phyloP scores from a whole-genome alignment of 2,329 filamentous ascomycete species.

The Thelonectria discophora region DNA sequence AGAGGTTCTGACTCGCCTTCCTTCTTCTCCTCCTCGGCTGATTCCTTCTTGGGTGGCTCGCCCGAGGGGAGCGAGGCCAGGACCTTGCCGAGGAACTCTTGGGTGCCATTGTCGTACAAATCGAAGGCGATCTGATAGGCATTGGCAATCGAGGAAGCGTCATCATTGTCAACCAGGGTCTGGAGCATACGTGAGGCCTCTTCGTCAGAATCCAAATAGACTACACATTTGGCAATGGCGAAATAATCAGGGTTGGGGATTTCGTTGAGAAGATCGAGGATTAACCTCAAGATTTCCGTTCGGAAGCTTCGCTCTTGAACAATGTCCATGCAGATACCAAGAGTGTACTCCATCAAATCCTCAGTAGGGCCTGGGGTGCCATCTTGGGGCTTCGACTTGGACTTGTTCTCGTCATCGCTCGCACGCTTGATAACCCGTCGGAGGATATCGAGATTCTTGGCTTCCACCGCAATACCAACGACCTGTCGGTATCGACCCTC shows the following conservation, averaged over 20 bases:
- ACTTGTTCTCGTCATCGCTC: slow-evolving; percentile 82
- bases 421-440: slow-evolving; percentile 87
- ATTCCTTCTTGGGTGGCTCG: slow-evolving; percentile 52
- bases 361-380: slow-evolving; percentile 72
- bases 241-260: slow-evolving; percentile 96
- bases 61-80: slow-evolving; percentile 77
- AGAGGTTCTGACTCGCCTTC: slow-evolving; percentile 59
- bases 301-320: slow-evolving; percentile 92
- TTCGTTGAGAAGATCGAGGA: slow-evolving; percentile 93
- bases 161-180: slow-evolving; percentile 81
- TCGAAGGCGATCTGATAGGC: slow-evolving; percentile 99
- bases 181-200: slow-evolving; percentile 88
- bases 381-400: slow-evolving; percentile 64
- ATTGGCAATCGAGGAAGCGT: slow-evolving; percentile 80
- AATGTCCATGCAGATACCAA: slow-evolving; percentile 97
- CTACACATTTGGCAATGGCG: slow-evolving; percentile 96
- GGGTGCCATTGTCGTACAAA: slow-evolving; percentile 97
- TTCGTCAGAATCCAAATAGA: slow-evolving; percentile 91
- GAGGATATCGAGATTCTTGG: slow-evolving; percentile 88
- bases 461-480: slow-evolving; percentile 95
- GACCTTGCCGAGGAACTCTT: slow-evolving; percentile 93
- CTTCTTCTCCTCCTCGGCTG: slow-evolving; percentile 55
- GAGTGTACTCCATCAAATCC: slow-evolving; percentile 94
- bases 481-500: slow-evolving; percentile 93
- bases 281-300: slow-evolving; percentile 84